Conservation (phyloP, 768 basidiomycete species). For the Tephrocybe sp. region DNA sequence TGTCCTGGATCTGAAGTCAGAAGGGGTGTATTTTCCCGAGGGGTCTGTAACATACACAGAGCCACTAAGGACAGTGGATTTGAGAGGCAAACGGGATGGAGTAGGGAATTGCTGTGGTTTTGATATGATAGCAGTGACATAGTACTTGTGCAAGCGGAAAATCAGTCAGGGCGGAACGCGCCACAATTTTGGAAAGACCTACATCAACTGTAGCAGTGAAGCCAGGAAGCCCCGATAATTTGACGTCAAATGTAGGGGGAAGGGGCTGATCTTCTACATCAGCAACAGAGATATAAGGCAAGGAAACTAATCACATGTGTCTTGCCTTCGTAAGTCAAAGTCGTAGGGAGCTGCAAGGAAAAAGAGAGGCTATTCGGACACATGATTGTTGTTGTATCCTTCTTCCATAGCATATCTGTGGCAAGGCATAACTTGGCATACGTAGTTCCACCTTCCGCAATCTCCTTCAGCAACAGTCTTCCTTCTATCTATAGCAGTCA, state of each 20-base stretch:
- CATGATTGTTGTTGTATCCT: constrained; percentile 34
- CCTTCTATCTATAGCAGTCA: constrained; percentile 57
- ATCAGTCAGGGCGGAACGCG: not conserved
- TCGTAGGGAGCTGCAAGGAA: constrained; percentile 54
- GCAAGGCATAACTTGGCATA: constrained; percentile 52
- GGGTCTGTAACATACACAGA: constrained; percentile 38
- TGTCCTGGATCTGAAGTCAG: constrained; percentile 33
- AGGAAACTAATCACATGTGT: constrained; percentile 47
- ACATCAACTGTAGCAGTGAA: constrained; percentile 64
- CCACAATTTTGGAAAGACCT: constrained; percentile 12
- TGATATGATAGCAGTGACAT: constrained; percentile 50
- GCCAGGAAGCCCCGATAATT: constrained; percentile 70
- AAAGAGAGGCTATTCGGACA: constrained; percentile 61
- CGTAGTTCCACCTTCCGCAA: constrained; percentile 65
- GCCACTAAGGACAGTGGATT: constrained; percentile 53
- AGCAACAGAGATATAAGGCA: not conserved
- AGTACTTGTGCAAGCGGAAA: constrained; percentile 41
- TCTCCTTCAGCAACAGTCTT: constrained; percentile 54
- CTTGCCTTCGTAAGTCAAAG: constrained; percentile 53
- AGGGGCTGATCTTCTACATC: constrained; percentile 45
- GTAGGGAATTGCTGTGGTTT: constrained; percentile 42
- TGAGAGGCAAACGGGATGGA: constrained; percentile 37
- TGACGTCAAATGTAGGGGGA: constrained; percentile 70
- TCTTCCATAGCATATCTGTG: constrained; percentile 58
- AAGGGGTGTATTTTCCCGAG: no score